Evolutionary conservation across 176 grass and related monocot species (phyloP), one percentile per base, ranked within the genome.

Genomic region (Puccinellia tenuiflora): DNA sequence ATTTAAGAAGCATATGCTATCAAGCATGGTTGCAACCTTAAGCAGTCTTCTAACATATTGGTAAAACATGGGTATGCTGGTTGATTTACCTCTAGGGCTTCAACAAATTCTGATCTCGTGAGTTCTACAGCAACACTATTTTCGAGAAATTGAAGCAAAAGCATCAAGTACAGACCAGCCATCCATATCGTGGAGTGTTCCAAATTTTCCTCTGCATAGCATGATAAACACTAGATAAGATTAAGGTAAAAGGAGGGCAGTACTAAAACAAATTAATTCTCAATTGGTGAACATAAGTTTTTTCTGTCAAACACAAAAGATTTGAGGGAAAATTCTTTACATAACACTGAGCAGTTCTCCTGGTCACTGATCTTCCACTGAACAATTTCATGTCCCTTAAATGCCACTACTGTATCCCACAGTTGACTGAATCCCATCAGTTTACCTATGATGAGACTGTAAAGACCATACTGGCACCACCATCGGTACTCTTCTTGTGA

Each of bases 121-220:
- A 97, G 90, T 88, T 97, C 94, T 65, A 97, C 83, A 60, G 90
- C 87, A 39, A 97, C 92, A 82, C 92, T 97, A 28, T 97, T 97
- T 90, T 97, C 94, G 37, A 97, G 76, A 76, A 97, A 97, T 37
- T 97, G 94, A 83, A 97, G 82, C 77, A 97, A 82, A 90, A 97
- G 94, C 90, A 75, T 92, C 88, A 97, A 90, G 80, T 97, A 97
- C 62, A 97, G 31, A 18, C 92, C 94, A 29, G 92, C 90, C 31
- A 81, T 92, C 94, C 94, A 97, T 67, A 97, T 87, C 52, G 83
- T 84, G 39, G 94, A 94, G 38, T 94, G 94, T 68, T 94, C 87
- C 85, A 97, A 94, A 90, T 97, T 88, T 82, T 84, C 73, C 92
- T 97, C 91, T 97, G 82, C 73, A 80, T 73, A 89, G 26, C 22